Conservation (phyloP, 2,329 filamentous ascomycete species). For the Trichoderma brevicompactum region DNA sequence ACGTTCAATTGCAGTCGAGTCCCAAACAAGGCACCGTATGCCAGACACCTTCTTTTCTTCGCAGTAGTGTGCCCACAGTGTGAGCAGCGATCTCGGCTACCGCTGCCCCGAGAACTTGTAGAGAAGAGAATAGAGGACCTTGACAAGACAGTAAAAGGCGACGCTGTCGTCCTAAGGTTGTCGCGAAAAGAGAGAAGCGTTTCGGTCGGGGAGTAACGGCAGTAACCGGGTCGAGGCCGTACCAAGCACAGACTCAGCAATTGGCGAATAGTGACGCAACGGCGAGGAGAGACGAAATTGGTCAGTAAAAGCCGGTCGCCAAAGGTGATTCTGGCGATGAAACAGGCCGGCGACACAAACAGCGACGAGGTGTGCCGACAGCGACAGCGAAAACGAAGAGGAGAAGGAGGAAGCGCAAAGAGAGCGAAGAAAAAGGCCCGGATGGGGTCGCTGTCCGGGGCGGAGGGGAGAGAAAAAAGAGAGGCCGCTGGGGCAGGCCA, state of each 20-base stretch:
- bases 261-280: conserved; percentile 29
- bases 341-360: not conserved
- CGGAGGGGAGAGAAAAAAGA: not conserved
- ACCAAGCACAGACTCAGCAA: conserved; percentile 9
- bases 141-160: not conserved
- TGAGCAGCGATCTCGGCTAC: not conserved
- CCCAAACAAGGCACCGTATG: not conserved
- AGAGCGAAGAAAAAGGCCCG: conserved; percentile 19
- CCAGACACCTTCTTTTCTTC: not conserved
- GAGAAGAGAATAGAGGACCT: not conserved
- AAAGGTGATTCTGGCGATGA: not conserved
- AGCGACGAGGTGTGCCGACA: conserved; percentile 1
- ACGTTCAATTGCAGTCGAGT: not conserved
- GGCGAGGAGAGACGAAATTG: not conserved
- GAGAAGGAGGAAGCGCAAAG: not conserved
- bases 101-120: not conserved
- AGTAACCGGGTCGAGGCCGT: conserved; percentile 14
- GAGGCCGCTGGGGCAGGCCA: conserved; percentile 15
- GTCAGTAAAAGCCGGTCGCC: not conserved
- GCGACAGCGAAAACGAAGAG: not conserved
- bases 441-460: conserved; percentile 20
- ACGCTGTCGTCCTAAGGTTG: not conserved
- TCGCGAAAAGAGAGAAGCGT: conserved; percentile 1
- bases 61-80: conserved; percentile 7
- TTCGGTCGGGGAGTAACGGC: conserved; percentile 23